These are phyloP conservation scores for Cladosporium oxysporum DNA, from an alignment of 2,329 filamentous ascomycete genomes.

Conservation along the genomic window DNA sequence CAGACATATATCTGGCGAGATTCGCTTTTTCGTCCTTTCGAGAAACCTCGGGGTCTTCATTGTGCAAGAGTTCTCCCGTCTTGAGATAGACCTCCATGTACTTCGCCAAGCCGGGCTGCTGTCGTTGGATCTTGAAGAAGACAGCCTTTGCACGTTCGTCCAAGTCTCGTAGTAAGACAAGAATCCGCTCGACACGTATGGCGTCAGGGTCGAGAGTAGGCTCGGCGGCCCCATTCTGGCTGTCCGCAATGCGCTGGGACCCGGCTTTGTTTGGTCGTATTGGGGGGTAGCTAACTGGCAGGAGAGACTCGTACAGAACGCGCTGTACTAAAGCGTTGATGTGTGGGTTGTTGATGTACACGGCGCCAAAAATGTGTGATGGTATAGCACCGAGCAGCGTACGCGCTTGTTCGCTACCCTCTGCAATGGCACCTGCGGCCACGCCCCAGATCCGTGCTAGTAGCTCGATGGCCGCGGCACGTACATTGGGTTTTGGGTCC, in stretches of 20 bases:
- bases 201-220: constrained; percentile 65
- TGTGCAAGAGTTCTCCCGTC: constrained; percentile 87
- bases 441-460: constrained; percentile 92
- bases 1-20: constrained; percentile 71
- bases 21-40: constrained; percentile 66
- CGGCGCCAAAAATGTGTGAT: constrained; percentile 79
- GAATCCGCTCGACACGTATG: constrained; percentile 78
- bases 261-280: constrained; percentile 53
- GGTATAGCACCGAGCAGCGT: constrained; percentile 79
- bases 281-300: constrained; percentile 86
- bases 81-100: constrained; percentile 76
- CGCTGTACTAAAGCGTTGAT: constrained; percentile 82
- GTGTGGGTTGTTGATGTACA: constrained; percentile 86
- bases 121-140: constrained; percentile 81
- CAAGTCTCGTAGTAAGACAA: constrained; percentile 77
- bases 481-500: constrained; percentile 78
- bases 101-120: constrained; percentile 72
- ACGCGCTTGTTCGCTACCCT: constrained; percentile 74
- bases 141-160: constrained; percentile 78
- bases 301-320: constrained; percentile 80
- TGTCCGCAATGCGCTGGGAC: constrained; percentile 63
- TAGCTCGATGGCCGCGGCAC: constrained; percentile 82
- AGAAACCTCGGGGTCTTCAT: constrained; percentile 75
- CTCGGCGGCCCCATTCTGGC: constrained; percentile 45
- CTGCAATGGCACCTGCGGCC: constrained; percentile 80